Evolutionary conservation across 2,329 filamentous ascomycete species (phyloP), one percentile per base, ranked within the genome.

Genomic region (Fusarium musae): DNA sequence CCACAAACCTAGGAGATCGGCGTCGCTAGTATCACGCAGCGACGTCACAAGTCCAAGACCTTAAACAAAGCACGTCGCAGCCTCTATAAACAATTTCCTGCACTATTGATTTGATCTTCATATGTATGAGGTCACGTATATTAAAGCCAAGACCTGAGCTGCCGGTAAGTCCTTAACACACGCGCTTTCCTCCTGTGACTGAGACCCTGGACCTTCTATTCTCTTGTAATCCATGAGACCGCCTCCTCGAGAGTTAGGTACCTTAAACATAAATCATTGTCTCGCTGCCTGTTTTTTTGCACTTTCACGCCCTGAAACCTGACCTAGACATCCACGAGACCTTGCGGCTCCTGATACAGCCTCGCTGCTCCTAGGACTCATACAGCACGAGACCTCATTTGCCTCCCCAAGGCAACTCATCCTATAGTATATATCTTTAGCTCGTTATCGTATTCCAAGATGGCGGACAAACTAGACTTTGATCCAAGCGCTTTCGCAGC

Each of bases 401-500:
- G 36, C 58, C 50, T 52, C 56, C 59, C 52, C 50, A 26, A 57
- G 63, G n/a, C 42, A 65, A n/a, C 47, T 58, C 44, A 43, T 42
- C 13, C 37, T 34, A 56, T 65, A 65, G 34, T 30, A 44, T 43
- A 74, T 69, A 72, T 58, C 23, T n/a, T 37, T 39, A 62, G 54
- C 54, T 44, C 54, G 42, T 46, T 42, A 32, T 49, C 23, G 17
- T 19, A 54, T 64, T 59, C 66, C 67, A 77, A 58, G 17, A 81
- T 82, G 76, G 69, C 74, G 46, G 67, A 72, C 58, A 64, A 69
- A 53, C 52, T 56, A 61, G 70, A 78, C 30, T 72, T 76, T 49
- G 77, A 66, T 28, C 74, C 79, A 15, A 77, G 77, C 40, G 68
- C 77, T 23, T 70, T 76, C 54, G 82, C 82, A 70, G 75, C 74